A percentile compares a stretch with the other conserved stretches of the same genome.
These are phyloP conservation scores for Rasamsonia emersonii DNA, from an alignment of 2,329 filamentous ascomycete species.

Conservation along the genomic window DNA sequence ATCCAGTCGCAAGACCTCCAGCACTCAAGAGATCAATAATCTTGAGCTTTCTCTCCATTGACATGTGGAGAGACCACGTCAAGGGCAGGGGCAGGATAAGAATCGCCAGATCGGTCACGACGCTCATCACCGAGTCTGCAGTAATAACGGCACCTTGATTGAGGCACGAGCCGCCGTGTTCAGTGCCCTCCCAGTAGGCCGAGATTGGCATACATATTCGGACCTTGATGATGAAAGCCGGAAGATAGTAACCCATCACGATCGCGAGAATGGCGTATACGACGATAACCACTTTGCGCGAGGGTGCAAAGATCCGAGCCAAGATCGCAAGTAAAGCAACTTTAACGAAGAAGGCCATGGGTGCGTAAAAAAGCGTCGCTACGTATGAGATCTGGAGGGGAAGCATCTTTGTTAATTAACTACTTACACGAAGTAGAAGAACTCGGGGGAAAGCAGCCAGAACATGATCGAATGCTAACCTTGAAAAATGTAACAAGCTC, in stretches of 20 bases:
- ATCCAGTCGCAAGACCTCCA: constrained; percentile 30
- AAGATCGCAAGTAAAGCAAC: constrained; percentile 30
- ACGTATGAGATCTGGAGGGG: constrained; percentile 27
- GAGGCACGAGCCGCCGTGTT: constrained; percentile 21
- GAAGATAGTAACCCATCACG: constrained; percentile 26
- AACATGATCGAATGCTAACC: constrained; percentile 8
- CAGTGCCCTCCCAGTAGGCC: constrained; percentile 23
- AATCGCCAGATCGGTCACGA: constrained; percentile 29
- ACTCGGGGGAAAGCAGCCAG: no score
- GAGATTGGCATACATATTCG: constrained; percentile 29
- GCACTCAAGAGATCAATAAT: constrained; percentile 30
- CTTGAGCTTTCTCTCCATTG: constrained; percentile 25
- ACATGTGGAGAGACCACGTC: constrained; percentile 33
- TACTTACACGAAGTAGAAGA: background rate
- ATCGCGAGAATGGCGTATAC: constrained; percentile 28
- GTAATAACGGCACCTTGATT: constrained; percentile 29
- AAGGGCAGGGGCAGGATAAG: constrained; percentile 28
- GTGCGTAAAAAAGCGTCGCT: constrained; percentile 32
- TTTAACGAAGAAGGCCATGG: constrained; percentile 31
- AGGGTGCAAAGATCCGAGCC: constrained; percentile 30
- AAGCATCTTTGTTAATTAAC: constrained; percentile 4
- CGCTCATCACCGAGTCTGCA: constrained; percentile 31
- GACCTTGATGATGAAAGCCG: constrained; percentile 29
- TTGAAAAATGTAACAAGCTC: constrained; percentile 19
- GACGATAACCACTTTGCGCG: constrained; percentile 22